Base-by-base conservation (phyloP, 2,329 filamentous ascomycete genomes). In the Paecilomyces dactylethromorphus region DNA sequence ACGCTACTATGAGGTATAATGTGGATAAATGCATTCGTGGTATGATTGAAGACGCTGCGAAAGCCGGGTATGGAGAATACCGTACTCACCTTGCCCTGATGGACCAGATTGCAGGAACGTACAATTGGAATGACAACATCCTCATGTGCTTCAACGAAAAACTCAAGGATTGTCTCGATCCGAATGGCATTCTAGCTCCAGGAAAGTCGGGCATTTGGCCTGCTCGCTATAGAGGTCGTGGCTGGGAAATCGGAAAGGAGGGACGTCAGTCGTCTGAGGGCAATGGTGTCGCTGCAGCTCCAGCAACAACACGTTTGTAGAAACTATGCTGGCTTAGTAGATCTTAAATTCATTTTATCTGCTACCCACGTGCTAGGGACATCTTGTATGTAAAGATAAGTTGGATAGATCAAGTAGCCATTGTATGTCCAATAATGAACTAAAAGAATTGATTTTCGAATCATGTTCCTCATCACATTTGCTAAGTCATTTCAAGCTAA, bases 131-230 rank as follows among this genome's bases (percentile, higher is more conserved):
- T 53, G 68, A 75, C 54, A 66, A 74, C 58, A 76, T 75, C 2
- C 64, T 75, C 63, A 71, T 76, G 69, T 74, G 69, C 60, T 71
- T 81, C 55, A 78, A 79, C 57, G 73, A 79, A 64, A 69, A 63
- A 45, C 72, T 81, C 58, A 81, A 81, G 66, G 76, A 80, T 65
- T 72, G 74, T 1, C 58, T 81, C 12, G 78, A 81, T 68, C 78
- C 78, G 1, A 79, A 79, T 59, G 78, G 78, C 0, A 80, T 81
- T 56, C 61, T 81, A 54, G 75, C 77, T 6, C 78, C 77, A 2
- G 79, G 79, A 0, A 76, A 77, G 60, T 77, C 76, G 60, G 78
- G 78, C 0, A 75, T 81, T n/a, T 79, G 77, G 78, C 54, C 54
- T 4, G 54, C 54, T 33, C 51, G 54, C 21, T 56, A 56, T 56